Percentiles rank a stretch among this genome's conserved stretches.
Evolutionary conservation across 2,329 filamentous ascomycete species (phyloP).

Genomic region (Lasiodiplodia citricola): DNA sequence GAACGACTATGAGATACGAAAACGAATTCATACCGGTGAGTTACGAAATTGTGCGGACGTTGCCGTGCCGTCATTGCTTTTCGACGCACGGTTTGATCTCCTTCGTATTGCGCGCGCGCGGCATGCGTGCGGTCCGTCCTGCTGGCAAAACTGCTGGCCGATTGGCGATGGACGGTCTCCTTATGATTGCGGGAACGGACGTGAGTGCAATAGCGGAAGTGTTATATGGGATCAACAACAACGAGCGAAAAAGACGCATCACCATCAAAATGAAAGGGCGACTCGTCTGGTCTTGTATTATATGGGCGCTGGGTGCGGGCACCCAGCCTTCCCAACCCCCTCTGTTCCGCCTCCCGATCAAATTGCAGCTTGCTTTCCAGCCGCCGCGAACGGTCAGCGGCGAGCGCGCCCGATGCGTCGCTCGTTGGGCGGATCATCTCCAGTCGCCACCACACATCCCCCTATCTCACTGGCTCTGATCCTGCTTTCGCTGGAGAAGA

Average conservation of each 20-base stretch:
- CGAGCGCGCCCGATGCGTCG: neutral
- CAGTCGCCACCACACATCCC: neutral
- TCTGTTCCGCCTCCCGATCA: neutral
- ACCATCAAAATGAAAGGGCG: constrained; percentile 14
- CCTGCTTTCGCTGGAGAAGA: neutral
- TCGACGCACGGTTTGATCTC: constrained; percentile 1
- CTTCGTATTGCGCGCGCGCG: constrained; percentile 5
- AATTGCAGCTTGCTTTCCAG: neutral
- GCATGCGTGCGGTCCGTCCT: neutral
- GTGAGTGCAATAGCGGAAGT: constrained; percentile 11
- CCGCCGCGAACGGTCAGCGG: neutral
- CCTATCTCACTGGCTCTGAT: neutral
- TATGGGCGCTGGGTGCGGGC: neutral
- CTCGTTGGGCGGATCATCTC: neutral
- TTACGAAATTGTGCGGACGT: neutral
- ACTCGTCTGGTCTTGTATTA: constrained; percentile 13
- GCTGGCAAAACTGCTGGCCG: neutral
- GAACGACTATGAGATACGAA: neutral
- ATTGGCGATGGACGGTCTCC: constrained; percentile 14
- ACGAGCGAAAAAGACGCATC: constrained; percentile 12
- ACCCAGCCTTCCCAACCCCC: neutral
- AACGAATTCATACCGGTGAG: constrained; percentile 5
- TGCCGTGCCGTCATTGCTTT: neutral
- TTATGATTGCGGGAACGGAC: constrained; percentile 1
- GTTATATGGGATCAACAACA: constrained; percentile 14